A percentile compares a stretch with the other conserved stretches of the same genome.
phyloP scores from a whole-genome alignment of 192 early-diverging fungal species.

The Coemansia reversa region DNA sequence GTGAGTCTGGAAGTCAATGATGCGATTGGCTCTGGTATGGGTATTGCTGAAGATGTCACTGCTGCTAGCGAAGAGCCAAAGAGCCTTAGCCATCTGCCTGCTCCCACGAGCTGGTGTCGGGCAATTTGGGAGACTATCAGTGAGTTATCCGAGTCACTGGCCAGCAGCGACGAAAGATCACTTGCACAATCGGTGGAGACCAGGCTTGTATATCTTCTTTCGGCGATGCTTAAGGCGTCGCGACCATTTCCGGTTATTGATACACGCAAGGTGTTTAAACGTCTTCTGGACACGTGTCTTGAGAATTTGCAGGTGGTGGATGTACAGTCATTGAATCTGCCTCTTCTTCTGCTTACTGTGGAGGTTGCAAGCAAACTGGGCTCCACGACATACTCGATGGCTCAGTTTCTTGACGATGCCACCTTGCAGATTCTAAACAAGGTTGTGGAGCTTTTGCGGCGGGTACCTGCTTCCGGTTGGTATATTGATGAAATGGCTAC shows the following conservation, averaged over 20 bases:
- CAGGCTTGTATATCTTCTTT: conserved; percentile 17
- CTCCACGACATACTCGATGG: conserved; percentile 20
- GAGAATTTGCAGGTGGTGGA: neutral
- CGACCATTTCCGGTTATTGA: conserved; percentile 39
- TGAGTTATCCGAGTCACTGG: conserved; percentile 24
- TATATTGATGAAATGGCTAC: neutral
- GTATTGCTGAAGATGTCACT: neutral
- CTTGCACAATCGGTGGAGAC: conserved; percentile 19
- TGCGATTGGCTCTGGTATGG: neutral
- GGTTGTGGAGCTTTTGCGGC: neutral
- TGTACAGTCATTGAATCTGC: neutral
- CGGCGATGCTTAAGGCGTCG: conserved; percentile 12
- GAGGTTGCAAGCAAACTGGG: conserved; percentile 22
- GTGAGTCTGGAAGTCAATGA: neutral
- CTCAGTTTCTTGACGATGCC: conserved; percentile 23
- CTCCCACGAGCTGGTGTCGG: conserved; percentile 42
- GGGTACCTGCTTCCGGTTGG: neutral
- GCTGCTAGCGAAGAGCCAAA: conserved; percentile 32
- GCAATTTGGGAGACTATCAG: conserved; percentile 34
- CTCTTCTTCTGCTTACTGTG: conserved; percentile 25
- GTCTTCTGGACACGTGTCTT: conserved; percentile 13
- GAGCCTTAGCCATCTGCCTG: conserved; percentile 29
- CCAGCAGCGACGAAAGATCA: neutral
- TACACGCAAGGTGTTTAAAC: conserved; percentile 18
- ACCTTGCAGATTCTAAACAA: conserved; percentile 10